Base-by-base conservation (phyloP, 345 rosid species). In the Cardamine resedifolia region DNA sequence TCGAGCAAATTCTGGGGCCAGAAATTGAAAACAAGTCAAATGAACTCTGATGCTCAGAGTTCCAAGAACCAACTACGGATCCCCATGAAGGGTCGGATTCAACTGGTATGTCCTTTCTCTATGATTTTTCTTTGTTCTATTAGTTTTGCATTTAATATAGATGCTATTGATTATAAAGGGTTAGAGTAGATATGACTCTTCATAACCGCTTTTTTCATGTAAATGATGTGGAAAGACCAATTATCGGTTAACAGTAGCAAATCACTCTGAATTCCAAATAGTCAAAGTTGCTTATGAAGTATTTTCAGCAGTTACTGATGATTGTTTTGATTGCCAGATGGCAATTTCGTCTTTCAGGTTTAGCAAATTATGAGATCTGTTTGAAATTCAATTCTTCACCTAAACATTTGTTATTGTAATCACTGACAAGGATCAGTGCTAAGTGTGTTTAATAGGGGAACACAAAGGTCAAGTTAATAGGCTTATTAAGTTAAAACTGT, bases 51-150 rank as follows among this genome's bases (percentile, higher is more conserved):
- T 77, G 68, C 74, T 55, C 97, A 86, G 76, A 71, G 81, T 76
- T 76, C 85, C 36, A 84, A 83, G 83, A 90, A 87, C 75, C 81
- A 89, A 27, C 59, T 87, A 23, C 87, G 91, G 59, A 80, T 90
- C 48, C 97, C 97, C 41, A 84, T 90, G 88, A 94, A 94, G 88
- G 98, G 98, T 66, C 91, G 97, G 63, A 84, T 94, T 69, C 96
- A 94, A 77, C 81, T 90, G 92, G 97, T 94, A 86, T 51, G 55
- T 36, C 21, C 39, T 61, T 47, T 57, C 52, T 77, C 67, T 71
- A 38, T 50, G 18, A 19, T 70, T 61, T 0, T 20, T 41, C 26
- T 51, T 38, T 21, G 4, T 70, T 36, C 36, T 45, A 60, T 75
- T 16, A 7, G 44, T 48, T 18, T 28, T 66, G 61, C 49, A 47